A percentile compares a stretch with the other conserved stretches of the same genome.
These are phyloP conservation scores for Davidsoniella virescens DNA, from an alignment of 2,329 filamentous ascomycete species.

Conservation along the genomic window DNA sequence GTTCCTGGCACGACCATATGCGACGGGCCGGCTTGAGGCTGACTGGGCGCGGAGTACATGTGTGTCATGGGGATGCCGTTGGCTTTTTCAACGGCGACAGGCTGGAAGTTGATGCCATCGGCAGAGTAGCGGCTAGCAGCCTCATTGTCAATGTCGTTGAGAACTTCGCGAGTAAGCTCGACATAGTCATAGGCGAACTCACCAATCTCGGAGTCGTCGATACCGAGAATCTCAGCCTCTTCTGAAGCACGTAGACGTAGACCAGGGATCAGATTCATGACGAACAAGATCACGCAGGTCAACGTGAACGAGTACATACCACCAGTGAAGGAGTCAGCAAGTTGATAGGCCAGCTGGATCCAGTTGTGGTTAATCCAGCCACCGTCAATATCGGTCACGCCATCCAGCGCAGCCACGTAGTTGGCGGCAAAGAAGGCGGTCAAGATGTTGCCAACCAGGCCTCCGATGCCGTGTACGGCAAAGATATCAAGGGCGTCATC, in stretches of 20 bases:
- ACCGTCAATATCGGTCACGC: slow-evolving; percentile 33
- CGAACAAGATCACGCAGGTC: slow-evolving; percentile 52
- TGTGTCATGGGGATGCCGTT: slow-evolving; percentile 23
- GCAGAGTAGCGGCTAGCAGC: slow-evolving; percentile 28
- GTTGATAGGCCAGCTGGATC: slow-evolving; percentile 53
- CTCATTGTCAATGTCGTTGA: slow-evolving; percentile 16
- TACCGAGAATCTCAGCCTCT: slow-evolving; percentile 47
- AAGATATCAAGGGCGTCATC: slow-evolving; percentile 86
- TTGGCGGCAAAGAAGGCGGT: slow-evolving; percentile 63
- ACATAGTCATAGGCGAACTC: slow-evolving; percentile 78
- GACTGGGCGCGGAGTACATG: too few species aligned
- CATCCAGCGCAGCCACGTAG: slow-evolving; percentile 58
- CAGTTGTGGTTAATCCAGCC: slow-evolving; percentile 59
- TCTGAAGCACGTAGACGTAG: slow-evolving; percentile 51
- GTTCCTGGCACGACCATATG: too few species aligned
- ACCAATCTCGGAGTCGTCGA: slow-evolving; percentile 61
- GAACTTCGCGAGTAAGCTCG: slow-evolving; percentile 35
- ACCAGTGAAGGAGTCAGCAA: slow-evolving; percentile 51
- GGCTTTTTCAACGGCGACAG: slow-evolving; percentile 25
- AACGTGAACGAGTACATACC: slow-evolving; percentile 31
- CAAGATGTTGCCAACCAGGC: slow-evolving; percentile 63
- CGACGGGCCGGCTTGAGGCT: too few species aligned
- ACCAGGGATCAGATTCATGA: slow-evolving; percentile 55
- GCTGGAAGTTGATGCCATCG: slow-evolving; percentile 25
- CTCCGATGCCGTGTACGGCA: slow-evolving; percentile 74